These are phyloP conservation scores for Botrytis cinerea DNA, from an alignment of 2,329 filamentous ascomycete species.

Conservation along the genomic window DNA sequence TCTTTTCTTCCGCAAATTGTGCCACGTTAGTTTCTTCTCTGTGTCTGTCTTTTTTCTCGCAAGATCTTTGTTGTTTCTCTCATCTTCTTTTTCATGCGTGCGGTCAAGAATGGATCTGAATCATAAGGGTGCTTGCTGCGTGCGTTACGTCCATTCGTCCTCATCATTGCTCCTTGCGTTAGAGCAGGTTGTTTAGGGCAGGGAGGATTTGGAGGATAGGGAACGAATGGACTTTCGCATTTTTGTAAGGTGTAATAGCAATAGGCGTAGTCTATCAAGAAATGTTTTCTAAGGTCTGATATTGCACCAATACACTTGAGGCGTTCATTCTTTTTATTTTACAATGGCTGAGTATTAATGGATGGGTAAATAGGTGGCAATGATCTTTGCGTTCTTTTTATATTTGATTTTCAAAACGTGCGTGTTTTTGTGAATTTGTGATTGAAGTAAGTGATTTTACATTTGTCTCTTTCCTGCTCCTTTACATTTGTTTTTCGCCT, in stretches of 20 bases:
- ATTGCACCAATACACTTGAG: conserved; percentile 20
- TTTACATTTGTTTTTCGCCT: background rate
- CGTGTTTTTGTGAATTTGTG: conserved; percentile 1
- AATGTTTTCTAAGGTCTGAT: conserved; percentile 26
- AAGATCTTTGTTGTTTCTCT: conserved; percentile 40
- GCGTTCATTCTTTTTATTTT: conserved; percentile 22
- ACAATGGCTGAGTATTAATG: conserved; percentile 19
- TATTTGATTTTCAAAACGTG: background rate
- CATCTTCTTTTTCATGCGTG: conserved; percentile 37
- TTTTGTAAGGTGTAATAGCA: conserved; percentile 45
- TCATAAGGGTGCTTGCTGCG: conserved; percentile 37
- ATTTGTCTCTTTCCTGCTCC: background rate
- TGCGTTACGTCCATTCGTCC: conserved; percentile 30
- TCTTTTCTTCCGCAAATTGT: conserved; percentile 34
- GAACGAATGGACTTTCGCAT: conserved; percentile 35
- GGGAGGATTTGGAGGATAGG: conserved; percentile 37
- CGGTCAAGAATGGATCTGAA: conserved; percentile 37
- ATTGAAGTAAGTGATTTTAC: conserved; percentile 1
- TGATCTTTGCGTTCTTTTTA: conserved; percentile 6
- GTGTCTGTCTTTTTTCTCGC: conserved; percentile 36
- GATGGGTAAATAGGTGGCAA: conserved; percentile 17
- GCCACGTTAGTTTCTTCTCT: conserved; percentile 41
- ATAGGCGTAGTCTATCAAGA: conserved; percentile 43
- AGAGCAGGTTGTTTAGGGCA: conserved; percentile 29
- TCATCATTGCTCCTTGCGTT: conserved; percentile 32